A percentile compares a stretch with the other conserved stretches of the same genome.
These are phyloP conservation scores for Cicer arietinum DNA, from an alignment of 306 rosid genomes.

Conservation along the genomic window DNA sequence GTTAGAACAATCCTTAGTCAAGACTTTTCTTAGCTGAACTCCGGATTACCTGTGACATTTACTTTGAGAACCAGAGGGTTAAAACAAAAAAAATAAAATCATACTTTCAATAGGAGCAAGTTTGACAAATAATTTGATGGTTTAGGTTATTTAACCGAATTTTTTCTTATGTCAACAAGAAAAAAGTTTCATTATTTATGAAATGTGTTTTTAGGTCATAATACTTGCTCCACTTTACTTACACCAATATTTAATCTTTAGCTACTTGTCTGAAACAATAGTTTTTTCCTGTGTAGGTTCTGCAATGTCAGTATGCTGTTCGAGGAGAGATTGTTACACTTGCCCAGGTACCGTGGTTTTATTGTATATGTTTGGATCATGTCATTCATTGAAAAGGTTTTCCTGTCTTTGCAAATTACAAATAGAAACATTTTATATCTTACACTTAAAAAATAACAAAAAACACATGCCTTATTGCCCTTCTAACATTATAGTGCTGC, in stretches of 20 bases:
- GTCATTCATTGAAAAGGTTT: conserved; percentile 1
- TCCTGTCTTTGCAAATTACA: neutral
- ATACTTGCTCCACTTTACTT: conserved; percentile 9
- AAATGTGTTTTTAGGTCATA: neutral
- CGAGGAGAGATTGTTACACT: conserved; percentile 92
- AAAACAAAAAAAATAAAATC: no score
- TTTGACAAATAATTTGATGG: conserved; percentile 8
- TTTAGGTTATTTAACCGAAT: conserved; percentile 1
- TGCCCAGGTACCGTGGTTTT: conserved; percentile 73
- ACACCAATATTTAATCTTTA: conserved; percentile 12
- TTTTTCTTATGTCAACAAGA: conserved; percentile 26
- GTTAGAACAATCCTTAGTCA: no score
- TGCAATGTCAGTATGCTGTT: conserved; percentile 93
- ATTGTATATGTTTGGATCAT: conserved; percentile 22
- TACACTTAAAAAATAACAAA: neutral
- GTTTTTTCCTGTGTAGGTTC: conserved; percentile 60
- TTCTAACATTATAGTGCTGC: conserved; percentile 12
- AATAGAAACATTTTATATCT: neutral
- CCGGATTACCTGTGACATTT: no score
- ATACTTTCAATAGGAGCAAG: conserved; percentile 4
- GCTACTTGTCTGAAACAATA: conserved; percentile 22
- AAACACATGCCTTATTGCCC: neutral
- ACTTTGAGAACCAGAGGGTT: no score
- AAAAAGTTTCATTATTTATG: neutral
- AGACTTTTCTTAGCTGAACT: no score